phyloP scores from a whole-genome alignment of 2,329 filamentous ascomycete genomes.

The Aureobasidium melanogenum region DNA sequence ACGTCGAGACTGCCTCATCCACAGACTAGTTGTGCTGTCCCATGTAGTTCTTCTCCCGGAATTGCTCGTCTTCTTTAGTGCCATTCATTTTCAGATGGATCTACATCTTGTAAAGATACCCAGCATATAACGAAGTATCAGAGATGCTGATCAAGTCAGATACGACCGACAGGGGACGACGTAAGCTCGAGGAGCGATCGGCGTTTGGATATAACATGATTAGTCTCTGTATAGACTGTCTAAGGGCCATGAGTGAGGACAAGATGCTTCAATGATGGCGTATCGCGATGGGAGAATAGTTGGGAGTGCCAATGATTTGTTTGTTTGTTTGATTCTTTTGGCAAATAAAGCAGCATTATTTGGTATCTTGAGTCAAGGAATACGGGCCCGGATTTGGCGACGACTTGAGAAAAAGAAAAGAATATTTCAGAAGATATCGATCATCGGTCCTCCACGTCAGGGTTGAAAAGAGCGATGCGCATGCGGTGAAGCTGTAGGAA shows the following conservation, averaged over 20 bases:
- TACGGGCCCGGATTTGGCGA: background rate
- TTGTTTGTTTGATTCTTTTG: constrained; percentile 4
- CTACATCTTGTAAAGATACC: background rate
- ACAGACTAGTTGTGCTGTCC: background rate
- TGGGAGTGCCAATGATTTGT: background rate
- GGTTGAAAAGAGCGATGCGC: constrained; percentile 28
- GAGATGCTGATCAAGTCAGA: background rate
- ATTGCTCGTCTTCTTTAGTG: background rate
- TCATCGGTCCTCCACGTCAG: constrained; percentile 20
- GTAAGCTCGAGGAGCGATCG: background rate
- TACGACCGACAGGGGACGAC: background rate
- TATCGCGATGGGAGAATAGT: background rate
- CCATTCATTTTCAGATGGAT: background rate
- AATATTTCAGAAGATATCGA: background rate
- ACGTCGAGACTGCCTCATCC: background rate
- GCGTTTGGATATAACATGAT: background rate
- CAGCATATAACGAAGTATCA: background rate
- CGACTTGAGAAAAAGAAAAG: background rate
- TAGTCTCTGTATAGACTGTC: background rate
- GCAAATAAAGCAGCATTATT: constrained; percentile 7
- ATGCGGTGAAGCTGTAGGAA: constrained; percentile 27
- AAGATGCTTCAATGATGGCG: background rate
- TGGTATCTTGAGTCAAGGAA: constrained; percentile 13
- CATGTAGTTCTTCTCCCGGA: background rate
- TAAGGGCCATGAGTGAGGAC: background rate